phyloP scores from a whole-genome alignment of 495 filamentous ascomycete species.

The Glarea lozoyensis region DNA sequence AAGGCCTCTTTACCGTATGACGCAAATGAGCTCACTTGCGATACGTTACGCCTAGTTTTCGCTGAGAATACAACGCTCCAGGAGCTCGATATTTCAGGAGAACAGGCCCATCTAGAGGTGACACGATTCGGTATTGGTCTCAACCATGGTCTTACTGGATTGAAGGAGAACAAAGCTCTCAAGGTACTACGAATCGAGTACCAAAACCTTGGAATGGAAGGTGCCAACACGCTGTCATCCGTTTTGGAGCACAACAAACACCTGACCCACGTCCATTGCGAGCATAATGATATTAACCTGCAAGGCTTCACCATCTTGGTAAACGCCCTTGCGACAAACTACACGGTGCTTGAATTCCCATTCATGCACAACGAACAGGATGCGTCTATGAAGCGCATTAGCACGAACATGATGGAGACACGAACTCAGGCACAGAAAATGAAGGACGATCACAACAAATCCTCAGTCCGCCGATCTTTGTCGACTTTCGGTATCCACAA shows the following conservation, averaged over 20 bases:
- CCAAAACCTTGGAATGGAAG: slow-evolving; percentile 51
- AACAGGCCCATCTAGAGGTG: slow-evolving; percentile 79
- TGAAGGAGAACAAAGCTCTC: slow-evolving; percentile 68
- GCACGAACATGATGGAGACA: slow-evolving; percentile 47
- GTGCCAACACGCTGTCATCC: slow-evolving; percentile 69
- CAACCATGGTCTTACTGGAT: slow-evolving; percentile 63
- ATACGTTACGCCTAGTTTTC: slow-evolving; percentile 66
- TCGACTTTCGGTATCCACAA: slow-evolving; percentile 21
- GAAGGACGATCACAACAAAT: slow-evolving; percentile 18
- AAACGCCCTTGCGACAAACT: slow-evolving; percentile 61
- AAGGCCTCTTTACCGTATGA: slow-evolving; percentile 79
- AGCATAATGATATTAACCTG: slow-evolving; percentile 70
- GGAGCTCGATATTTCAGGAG: slow-evolving; percentile 80
- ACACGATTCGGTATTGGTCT: slow-evolving; percentile 77
- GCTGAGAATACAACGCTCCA: slow-evolving; percentile 67
- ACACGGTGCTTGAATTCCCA: slow-evolving; percentile 55
- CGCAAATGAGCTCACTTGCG: slow-evolving; percentile 63
- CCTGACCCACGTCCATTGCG: slow-evolving; percentile 63
- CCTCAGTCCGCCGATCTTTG: slow-evolving; percentile 15
- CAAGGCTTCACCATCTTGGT: slow-evolving; percentile 71
- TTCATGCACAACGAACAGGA: slow-evolving; percentile 54
- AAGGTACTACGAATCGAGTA: slow-evolving; percentile 68
- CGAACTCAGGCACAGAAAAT: slow-evolving; percentile 25
- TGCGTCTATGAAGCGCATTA: slow-evolving; percentile 53
- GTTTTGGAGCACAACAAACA: slow-evolving; percentile 59